These are phyloP conservation scores for Lepiota venenata DNA, from an alignment of 768 basidiomycete species.

Conservation along the genomic window DNA sequence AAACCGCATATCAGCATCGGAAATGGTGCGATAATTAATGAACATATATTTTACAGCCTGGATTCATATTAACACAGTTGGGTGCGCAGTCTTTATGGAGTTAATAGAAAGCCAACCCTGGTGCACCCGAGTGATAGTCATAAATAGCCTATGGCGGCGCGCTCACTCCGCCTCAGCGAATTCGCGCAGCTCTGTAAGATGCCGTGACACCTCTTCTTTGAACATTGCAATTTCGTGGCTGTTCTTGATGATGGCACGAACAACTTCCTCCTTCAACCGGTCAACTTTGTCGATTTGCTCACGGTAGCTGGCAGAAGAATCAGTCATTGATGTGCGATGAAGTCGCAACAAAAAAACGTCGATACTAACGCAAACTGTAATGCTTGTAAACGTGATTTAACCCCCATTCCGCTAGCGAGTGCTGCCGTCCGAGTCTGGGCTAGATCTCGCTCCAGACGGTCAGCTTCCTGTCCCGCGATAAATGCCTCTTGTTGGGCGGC, in stretches of 20 bases:
- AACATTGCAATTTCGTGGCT: constrained; percentile 81
- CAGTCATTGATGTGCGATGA: not conserved
- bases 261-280: constrained; percentile 74
- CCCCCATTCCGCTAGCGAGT: constrained; percentile 77
- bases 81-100: no score
- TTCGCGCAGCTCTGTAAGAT: constrained; percentile 63
- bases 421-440: constrained; percentile 74
- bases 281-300: constrained; percentile 77
- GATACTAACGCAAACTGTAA: constrained; percentile 68
- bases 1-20: no score
- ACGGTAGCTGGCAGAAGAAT: constrained; percentile 49
- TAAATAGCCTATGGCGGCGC: no score
- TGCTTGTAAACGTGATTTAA: constrained; percentile 73
- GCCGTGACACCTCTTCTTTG: constrained; percentile 73
- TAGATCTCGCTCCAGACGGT: constrained; percentile 66
- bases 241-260: constrained; percentile 79
- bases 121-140: no score
- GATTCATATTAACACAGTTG: no score
- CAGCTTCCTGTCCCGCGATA: constrained; percentile 62
- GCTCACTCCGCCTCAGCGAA: constrained; percentile 48
- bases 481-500: constrained; percentile 74
- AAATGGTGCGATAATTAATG: no score
- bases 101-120: not conserved
- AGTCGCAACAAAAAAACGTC: not conserved
- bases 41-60: no score